Base-by-base conservation (phyloP, 768 basidiomycete genomes). In the Pulveroboletus ravenelii region DNA sequence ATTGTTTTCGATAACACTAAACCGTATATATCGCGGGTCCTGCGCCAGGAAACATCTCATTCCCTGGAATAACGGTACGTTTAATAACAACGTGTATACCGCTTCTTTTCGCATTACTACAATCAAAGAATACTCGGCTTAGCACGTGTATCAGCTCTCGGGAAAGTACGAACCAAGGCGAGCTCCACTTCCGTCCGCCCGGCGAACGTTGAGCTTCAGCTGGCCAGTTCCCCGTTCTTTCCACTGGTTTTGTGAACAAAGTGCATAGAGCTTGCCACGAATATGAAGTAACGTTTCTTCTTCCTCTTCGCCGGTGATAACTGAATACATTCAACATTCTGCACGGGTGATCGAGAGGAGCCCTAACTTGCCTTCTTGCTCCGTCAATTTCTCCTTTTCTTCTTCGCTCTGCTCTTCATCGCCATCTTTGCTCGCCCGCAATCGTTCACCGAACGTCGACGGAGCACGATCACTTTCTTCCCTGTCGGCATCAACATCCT, bases 71-170 rank as follows among this genome's bases (percentile, higher is more conserved):
- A 91, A 71, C 41, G 84, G 80, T 43, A 84, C 79, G 58, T 91
- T 91, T 39, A 91, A 72, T 50, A 91, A 62, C 46, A 90, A 66
- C 2, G 85, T 75, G 62, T 82, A 85, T 17, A 90, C 88, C 0
- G 87, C 89, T 59, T 91, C 89, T 65, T 89, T 90, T 54, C 89
- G 79, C 87, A 91, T 89, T 17, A 91, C 89, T 90, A 57, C 4
- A 51, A 23, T 23, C 4, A 31, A 35, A 42, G 20, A 17, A 46
- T 12, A 14, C 45, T 43, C 43, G 29, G 34, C 27, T 65, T 39
- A 61, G 53, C 36, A 47, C 17, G 40, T 43, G 15, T 52, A 41
- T 10, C 13, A 10, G 12, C 41, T 31, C 45, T 17, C 17, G 4
- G 10, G 34, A 27, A 51, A 47, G 43, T 39, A 54, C 53, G 35